These are phyloP conservation scores for Rhizophagus sp. DNA, from an alignment of 192 early-diverging fungal species.

Conservation along the genomic window DNA sequence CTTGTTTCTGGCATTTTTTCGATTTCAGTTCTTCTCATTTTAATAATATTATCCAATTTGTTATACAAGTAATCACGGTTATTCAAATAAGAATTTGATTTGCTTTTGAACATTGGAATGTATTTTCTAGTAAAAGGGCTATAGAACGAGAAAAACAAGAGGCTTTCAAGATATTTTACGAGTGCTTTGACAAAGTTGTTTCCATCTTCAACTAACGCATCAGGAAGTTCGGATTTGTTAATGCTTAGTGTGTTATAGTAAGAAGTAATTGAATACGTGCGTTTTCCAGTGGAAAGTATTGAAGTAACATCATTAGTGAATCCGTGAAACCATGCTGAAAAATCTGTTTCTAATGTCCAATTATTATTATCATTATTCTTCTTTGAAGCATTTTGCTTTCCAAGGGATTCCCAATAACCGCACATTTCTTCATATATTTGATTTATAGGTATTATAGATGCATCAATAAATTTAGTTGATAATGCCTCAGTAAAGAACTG, in stretches of 20 bases:
- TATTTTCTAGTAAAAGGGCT: background rate
- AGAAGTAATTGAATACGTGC: background rate
- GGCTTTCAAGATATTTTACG: background rate
- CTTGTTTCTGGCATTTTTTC: background rate
- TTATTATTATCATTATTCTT: background rate
- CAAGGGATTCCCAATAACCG: slow-evolving; percentile 12
- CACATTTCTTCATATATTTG: background rate
- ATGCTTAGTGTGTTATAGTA: background rate
- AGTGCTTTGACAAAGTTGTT: background rate
- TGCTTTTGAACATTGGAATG: background rate
- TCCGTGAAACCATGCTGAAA: slow-evolving; percentile 2
- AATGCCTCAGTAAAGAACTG: background rate
- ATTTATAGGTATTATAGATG: background rate
- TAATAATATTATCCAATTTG: slow-evolving; percentile 11
- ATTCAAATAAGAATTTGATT: background rate
- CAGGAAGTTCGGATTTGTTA: background rate
- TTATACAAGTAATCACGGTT: slow-evolving; percentile 4
- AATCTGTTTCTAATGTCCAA: slow-evolving; percentile 12
- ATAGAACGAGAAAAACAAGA: background rate
- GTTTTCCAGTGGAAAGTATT: background rate
- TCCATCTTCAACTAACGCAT: background rate
- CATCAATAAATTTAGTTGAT: background rate
- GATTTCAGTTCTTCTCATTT: slow-evolving; percentile 1
- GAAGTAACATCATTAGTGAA: background rate
- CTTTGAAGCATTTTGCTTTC: background rate